A percentile compares a stretch with the other conserved stretches of the same genome.
Evolutionary conservation across 139 green algal genomes (phyloP).

Genomic region (Chlorella sp.): DNA sequence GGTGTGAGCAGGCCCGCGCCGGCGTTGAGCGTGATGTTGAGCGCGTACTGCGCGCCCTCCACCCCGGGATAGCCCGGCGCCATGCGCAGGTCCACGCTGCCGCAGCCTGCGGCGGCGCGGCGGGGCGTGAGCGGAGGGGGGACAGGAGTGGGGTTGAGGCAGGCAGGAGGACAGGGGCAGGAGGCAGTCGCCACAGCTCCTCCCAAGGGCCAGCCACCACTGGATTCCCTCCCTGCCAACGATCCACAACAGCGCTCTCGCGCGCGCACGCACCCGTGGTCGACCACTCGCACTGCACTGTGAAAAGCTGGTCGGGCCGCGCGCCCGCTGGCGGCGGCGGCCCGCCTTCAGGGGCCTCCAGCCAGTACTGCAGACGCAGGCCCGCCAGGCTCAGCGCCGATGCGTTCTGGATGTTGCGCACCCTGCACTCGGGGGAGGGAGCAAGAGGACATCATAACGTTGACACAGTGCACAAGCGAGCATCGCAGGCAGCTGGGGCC

Average conservation of each 20-base stretch:
- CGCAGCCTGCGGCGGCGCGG: constrained; percentile 35
- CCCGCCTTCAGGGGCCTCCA: constrained; percentile 35
- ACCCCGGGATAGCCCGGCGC: constrained; percentile 35
- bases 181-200: not conserved
- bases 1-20: constrained; percentile 38
- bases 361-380: constrained; percentile 65
- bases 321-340: not conserved
- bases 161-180: constrained; percentile 9
- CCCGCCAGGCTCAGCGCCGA: constrained; percentile 29
- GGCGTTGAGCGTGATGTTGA: constrained; percentile 50
- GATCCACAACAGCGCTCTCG: not conserved
- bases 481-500: no score
- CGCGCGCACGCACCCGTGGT: constrained; percentile 20
- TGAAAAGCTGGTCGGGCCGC: constrained; percentile 7
- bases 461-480: not conserved
- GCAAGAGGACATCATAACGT: not conserved
- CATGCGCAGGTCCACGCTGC: constrained; percentile 42
- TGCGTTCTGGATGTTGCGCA: constrained; percentile 51
- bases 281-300: constrained; percentile 34
- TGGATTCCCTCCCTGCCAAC: not conserved
- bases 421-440: constrained; percentile 30
- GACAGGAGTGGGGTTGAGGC: constrained; percentile 2
- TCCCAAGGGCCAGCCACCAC: not conserved
- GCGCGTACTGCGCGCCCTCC: constrained; percentile 44
- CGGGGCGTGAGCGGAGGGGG: not conserved